Base-by-base conservation (phyloP, 2,329 filamentous ascomycete species). In the Colletotrichum scovillei region DNA sequence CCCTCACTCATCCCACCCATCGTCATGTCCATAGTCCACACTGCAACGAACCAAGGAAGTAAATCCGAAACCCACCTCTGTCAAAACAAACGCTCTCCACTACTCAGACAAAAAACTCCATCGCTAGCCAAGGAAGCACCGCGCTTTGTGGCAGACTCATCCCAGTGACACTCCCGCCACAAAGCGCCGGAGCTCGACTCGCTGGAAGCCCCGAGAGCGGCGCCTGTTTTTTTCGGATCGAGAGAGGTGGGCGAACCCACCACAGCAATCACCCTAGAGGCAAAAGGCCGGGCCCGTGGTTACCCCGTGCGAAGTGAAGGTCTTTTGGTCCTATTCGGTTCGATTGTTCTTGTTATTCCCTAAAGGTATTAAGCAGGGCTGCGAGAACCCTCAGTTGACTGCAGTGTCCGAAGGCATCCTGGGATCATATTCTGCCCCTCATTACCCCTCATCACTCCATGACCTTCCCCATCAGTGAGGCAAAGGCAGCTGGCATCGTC, bases 71-170 rank as follows among this genome's bases (percentile, higher is more conserved):
- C 16, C 56, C 22, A 35, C n/a, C 63, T 46, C 49, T 55, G 57
- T 35, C 65, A 69, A 72, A 72, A 62, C 67, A 57, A 69, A 73
- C 26, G 35, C 53, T 28, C 55, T 24, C 46, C 60, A 70, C 67
- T 60, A 32, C 35, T 56, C 60, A 49, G 42, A 69, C 55, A 22
- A 32, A n/a, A n/a, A 22, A 52, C 60, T 12, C 55, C 67, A 56
- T 60, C 32, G 14, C 30, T 26, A n/a, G n/a, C 65, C 69, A 46
- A 49, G 66, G 53, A 55, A 57, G 14, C 66, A 28, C 42, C 59
- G n/a, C 56, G 12, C 42, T 49, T 32, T 3, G 11, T 14, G 26
- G 59, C 70, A 69, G 59, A 53, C 59, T 46, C 49, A 72, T 59
- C 66, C 69, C 66, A 19, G 66, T 56, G 49, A 32, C 63, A 53